Percentiles rank a stretch among this genome's conserved stretches.
Conservation (phyloP, 2,329 filamentous ascomycete genomes). For the Diaporthe sp. region DNA sequence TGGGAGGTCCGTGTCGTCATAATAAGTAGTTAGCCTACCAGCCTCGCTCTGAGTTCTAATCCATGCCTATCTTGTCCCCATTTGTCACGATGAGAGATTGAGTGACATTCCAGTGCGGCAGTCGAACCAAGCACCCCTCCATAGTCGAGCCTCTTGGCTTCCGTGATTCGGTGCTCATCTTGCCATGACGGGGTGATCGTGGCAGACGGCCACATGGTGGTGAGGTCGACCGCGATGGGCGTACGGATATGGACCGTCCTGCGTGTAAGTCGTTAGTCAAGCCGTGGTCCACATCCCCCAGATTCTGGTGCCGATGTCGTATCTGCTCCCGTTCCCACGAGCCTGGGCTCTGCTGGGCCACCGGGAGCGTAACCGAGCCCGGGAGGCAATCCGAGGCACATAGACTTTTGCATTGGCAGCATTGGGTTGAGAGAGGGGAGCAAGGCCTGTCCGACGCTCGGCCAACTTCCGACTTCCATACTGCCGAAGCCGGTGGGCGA, state of each 20-base stretch:
- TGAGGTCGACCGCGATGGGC: neutral
- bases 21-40: constrained; percentile 8
- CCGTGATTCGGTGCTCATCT: neutral
- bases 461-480: constrained; percentile 36
- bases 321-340: constrained; percentile 21
- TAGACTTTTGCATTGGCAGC: no score
- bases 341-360: constrained; percentile 18
- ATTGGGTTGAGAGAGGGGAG: neutral
- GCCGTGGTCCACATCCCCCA: constrained; percentile 30
- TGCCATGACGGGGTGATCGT: neutral
- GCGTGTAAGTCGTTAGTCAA: constrained; percentile 3
- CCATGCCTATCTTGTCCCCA: constrained; percentile 11
- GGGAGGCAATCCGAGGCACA: constrained; percentile 14
- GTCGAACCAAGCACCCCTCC: constrained; percentile 1
- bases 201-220: neutral
- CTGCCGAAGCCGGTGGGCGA: constrained; percentile 32
- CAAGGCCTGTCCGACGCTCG: neutral
- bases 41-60: neutral
- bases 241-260: neutral
- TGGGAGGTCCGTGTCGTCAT: constrained; percentile 15
- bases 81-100: constrained; percentile 8
- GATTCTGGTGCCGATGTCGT: constrained; percentile 38
- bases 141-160: neutral
- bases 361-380: neutral
- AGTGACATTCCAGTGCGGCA: constrained; percentile 13